These are phyloP conservation scores for Parsonsia alboflavescens DNA, from an alignment of 257 asterid species.

Conservation along the genomic window DNA sequence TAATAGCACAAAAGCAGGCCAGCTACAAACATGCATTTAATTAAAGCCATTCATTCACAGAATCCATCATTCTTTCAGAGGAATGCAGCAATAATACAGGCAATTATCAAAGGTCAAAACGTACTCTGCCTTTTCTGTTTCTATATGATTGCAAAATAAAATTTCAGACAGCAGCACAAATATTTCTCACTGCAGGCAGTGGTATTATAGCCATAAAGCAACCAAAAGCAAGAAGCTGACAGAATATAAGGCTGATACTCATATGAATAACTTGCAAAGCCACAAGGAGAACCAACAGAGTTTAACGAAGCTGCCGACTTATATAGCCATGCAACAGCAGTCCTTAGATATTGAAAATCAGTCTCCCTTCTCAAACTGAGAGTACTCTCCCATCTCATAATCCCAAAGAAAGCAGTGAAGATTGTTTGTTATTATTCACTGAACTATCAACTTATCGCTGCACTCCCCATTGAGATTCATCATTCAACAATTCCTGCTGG, in stretches of 20 bases:
- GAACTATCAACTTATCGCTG: not conserved
- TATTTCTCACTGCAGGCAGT: not conserved
- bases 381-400: not conserved
- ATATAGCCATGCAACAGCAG: conserved; percentile 2
- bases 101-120: not conserved
- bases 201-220: conserved; percentile 2
- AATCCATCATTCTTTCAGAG: conserved; percentile 14
- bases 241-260: conserved; percentile 9
- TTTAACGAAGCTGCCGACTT: conserved; percentile 6
- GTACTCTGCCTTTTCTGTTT: conserved; percentile 7
- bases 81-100: conserved; percentile 1
- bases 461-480: not conserved
- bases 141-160: conserved; percentile 13
- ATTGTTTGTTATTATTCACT: not conserved
- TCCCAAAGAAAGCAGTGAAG: not conserved
- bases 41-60: conserved; percentile 12
- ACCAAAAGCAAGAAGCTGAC: conserved; percentile 3
- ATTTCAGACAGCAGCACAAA: not conserved
- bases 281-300: conserved; percentile 1
- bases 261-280: not conserved
- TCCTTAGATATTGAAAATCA: not conserved
- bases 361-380: not conserved
- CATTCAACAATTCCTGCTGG: not conserved
- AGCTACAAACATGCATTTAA: conserved; percentile 17
- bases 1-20: conserved; percentile 6